phyloP scores from a whole-genome alignment of 768 basidiomycete genomes.

The Termitomyces sp. region DNA sequence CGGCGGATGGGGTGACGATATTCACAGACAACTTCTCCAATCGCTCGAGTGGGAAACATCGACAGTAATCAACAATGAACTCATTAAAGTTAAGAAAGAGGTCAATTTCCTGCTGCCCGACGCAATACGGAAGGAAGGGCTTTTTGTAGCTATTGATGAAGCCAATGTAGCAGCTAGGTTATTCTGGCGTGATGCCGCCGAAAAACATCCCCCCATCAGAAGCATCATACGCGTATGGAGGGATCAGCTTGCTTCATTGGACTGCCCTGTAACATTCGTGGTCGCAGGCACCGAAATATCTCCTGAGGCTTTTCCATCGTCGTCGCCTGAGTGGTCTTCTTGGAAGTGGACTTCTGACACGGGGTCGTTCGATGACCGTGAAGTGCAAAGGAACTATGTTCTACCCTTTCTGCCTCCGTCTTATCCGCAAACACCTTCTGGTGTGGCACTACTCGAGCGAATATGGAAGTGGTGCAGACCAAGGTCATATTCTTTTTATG shows the following conservation, averaged over 20 bases:
- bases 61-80: not conserved
- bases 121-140: not conserved
- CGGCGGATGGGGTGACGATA: not conserved
- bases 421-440: not conserved
- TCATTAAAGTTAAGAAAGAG: not conserved
- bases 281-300: not conserved
- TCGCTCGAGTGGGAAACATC: not conserved
- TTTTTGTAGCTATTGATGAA: not conserved
- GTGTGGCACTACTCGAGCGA: not conserved
- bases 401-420: not conserved
- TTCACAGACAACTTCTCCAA: not conserved
- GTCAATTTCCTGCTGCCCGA: not conserved
- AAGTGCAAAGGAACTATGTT: not conserved
- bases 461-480: constrained; percentile 5
- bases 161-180: not conserved
- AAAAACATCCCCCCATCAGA: not conserved
- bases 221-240: not conserved
- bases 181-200: not conserved
- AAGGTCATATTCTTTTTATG: not conserved
- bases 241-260: not conserved
- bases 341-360: constrained; percentile 4
- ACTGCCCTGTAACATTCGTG: not conserved
- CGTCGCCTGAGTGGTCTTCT: not conserved
- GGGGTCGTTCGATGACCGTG: not conserved
- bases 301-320: not conserved